Evolutionary conservation across 805 yeast species (phyloP).

Genomic region (Wickerhamomyces bisporus): DNA sequence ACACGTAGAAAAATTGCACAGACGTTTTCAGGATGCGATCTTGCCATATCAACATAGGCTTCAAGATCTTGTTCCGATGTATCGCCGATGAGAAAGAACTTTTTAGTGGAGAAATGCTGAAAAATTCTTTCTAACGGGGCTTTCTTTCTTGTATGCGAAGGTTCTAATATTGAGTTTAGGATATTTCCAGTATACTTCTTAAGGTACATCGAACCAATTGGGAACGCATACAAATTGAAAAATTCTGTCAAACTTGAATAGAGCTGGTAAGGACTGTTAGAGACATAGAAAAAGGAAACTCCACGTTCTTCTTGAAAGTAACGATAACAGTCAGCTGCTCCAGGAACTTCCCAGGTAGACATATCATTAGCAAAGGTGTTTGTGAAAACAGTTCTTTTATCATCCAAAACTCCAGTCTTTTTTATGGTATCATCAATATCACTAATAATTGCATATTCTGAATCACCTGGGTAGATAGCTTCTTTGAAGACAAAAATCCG

Average conservation of each 20-base stretch:
- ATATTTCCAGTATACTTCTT: constrained; percentile 83
- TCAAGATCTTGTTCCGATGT: constrained; percentile 95
- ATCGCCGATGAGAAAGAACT: constrained; percentile 86
- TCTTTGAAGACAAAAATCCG: constrained; percentile 43
- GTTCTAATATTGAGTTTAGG: constrained; percentile 77
- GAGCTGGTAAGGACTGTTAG: constrained; percentile 93
- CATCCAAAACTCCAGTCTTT: constrained; percentile 84
- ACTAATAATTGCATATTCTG: constrained; percentile 71
- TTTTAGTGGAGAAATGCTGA: constrained; percentile 68
- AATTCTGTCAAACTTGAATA: constrained; percentile 43
- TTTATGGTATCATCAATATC: constrained; percentile 96
- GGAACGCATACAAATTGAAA: constrained; percentile 51
- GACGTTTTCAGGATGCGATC: constrained; percentile 55
- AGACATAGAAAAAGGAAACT: constrained; percentile 82
- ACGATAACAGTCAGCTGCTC: constrained; percentile 69
- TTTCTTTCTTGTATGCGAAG: constrained; percentile 77
- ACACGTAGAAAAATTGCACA: constrained; percentile 77
- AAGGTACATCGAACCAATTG: constrained; percentile 78
- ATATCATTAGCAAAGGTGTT: constrained; percentile 69
- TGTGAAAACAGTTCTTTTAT: constrained; percentile 74
- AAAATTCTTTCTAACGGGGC: constrained; percentile 58
- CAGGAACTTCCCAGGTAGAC: constrained; percentile 64
- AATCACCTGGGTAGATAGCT: constrained; percentile 33
- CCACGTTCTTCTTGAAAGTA: constrained; percentile 36
- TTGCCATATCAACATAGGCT: constrained; percentile 73